Evolutionary conservation across 1,139 yeast species (phyloP).

Genomic region (Fermentozyma sake): DNA sequence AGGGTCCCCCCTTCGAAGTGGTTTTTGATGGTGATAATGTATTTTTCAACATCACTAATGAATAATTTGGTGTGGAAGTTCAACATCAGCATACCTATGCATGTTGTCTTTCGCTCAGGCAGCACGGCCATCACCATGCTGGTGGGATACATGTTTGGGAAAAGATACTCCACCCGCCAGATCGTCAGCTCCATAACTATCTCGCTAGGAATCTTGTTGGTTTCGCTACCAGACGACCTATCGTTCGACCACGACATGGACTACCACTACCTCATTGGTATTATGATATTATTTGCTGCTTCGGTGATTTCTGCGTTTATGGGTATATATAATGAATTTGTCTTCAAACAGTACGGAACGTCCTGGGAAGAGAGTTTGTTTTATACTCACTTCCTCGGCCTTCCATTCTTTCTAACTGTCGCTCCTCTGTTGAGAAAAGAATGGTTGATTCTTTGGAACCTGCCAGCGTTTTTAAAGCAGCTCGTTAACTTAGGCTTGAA

Average conservation of each 20-base stretch:
- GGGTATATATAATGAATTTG: constrained; percentile 53
- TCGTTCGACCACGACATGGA: constrained; percentile 3
- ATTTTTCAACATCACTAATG: constrained; percentile 48
- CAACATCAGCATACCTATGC: constrained; percentile 61
- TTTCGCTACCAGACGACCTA: constrained; percentile 33
- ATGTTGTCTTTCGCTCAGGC: constrained; percentile 63
- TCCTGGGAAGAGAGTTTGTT: constrained; percentile 66
- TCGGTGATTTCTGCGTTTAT: constrained; percentile 49
- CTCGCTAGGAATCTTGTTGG: constrained; percentile 53
- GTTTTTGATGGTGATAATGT: constrained; percentile 45
- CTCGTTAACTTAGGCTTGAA: constrained; percentile 34
- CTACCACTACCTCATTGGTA: constrained; percentile 33
- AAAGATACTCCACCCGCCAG: constrained; percentile 43
- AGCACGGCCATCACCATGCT: constrained; percentile 61
- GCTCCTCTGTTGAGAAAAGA: constrained; percentile 14
- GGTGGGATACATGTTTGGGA: constrained; percentile 47
- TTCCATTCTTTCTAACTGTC: constrained; percentile 50
- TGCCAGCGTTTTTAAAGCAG: constrained; percentile 2
- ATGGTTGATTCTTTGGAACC: constrained; percentile 9
- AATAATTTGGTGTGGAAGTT: constrained; percentile 59
- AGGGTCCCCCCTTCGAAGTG: constrained; percentile 48
- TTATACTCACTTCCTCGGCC: constrained; percentile 53
- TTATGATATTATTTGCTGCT: constrained; percentile 40
- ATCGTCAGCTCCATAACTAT: constrained; percentile 48
- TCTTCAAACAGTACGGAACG: constrained; percentile 47